These are phyloP conservation scores for Lathyrus sativus DNA, from an alignment of 306 rosid species.

Conservation along the genomic window DNA sequence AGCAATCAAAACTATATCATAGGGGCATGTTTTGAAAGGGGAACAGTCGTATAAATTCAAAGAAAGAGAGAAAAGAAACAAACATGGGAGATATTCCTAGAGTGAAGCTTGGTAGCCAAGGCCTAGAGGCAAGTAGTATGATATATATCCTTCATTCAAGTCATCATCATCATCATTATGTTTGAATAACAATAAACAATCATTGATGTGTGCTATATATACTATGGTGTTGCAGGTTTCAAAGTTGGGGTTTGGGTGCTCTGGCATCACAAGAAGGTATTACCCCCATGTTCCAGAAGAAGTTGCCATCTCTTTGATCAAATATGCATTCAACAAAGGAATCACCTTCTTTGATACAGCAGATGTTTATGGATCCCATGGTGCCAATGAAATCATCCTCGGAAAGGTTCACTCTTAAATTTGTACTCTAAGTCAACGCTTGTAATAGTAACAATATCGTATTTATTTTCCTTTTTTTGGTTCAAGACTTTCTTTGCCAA, in stretches of 20 bases:
- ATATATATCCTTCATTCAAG: background rate
- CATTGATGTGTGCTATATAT: background rate
- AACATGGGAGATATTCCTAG: constrained; percentile 43
- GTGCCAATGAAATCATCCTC: constrained; percentile 61
- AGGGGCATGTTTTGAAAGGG: background rate
- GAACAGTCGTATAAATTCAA: background rate
- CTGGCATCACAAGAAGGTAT: constrained; percentile 61
- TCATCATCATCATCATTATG: background rate
- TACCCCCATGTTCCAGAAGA: constrained; percentile 59
- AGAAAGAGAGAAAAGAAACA: background rate
- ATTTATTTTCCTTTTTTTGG: background rate
- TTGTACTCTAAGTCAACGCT: background rate
- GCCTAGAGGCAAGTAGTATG: constrained; percentile 29
- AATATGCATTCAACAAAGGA: constrained; percentile 65
- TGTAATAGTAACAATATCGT: background rate
- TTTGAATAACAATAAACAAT: background rate
- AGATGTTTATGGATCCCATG: constrained; percentile 59
- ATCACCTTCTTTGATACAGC: constrained; percentile 82
- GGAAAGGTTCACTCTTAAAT: constrained; percentile 58
- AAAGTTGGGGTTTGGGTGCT: constrained; percentile 77
- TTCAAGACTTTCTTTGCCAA: background rate
- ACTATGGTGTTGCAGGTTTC: constrained; percentile 59
- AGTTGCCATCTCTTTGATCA: constrained; percentile 60
- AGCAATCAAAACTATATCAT: too few species aligned
- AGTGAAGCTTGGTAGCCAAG: constrained; percentile 41